These are phyloP conservation scores for Limtongia smithiae DNA, from an alignment of 805 yeast genomes.

Conservation along the genomic window DNA sequence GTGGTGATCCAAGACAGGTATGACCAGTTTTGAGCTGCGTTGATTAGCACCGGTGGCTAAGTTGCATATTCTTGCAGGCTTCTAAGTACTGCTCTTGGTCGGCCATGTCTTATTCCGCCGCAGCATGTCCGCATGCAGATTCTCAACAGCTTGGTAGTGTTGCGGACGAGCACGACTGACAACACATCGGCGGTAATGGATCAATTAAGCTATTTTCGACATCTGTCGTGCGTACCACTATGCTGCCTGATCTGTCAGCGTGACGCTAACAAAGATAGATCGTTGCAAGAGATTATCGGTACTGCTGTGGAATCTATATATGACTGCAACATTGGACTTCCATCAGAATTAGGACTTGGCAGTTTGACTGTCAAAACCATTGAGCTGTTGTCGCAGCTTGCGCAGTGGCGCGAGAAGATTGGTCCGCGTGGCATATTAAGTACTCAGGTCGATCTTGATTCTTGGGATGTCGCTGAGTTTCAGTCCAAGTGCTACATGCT, in stretches of 20 bases:
- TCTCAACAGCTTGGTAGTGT: neutral
- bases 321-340: neutral
- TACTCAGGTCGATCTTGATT: neutral
- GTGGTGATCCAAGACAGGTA: conserved; percentile 1
- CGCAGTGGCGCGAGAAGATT: neutral
- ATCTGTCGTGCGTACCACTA: neutral
- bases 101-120: neutral
- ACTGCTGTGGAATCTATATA: neutral
- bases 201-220: neutral
- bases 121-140: neutral
- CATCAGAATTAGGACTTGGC: neutral
- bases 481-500: neutral
- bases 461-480: neutral
- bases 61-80: too few relatives aligned
- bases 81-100: neutral
- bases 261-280: neutral
- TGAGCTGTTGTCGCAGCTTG: neutral
- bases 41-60: too few relatives aligned
- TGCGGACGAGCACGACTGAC: neutral
- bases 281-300: neutral
- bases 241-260: neutral
- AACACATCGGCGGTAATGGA: neutral
- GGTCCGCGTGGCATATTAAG: neutral
- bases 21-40: neutral
- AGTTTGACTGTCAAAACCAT: neutral